Base-by-base conservation (phyloP, 2,329 filamentous ascomycete species). In the Fusarium annulatum region DNA sequence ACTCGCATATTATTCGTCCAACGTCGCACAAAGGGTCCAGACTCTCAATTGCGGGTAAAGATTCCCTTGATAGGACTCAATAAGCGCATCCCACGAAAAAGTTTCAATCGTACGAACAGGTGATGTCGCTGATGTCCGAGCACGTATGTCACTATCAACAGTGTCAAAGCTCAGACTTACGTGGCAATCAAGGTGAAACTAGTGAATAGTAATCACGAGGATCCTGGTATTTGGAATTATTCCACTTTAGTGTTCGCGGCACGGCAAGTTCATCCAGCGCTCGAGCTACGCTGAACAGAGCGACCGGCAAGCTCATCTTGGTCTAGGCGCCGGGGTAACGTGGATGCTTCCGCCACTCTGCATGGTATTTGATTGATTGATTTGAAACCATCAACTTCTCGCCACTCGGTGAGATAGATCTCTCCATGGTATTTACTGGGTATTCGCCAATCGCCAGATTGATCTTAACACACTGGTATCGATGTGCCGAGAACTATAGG, bases 111-210 rank as follows among this genome's bases (percentile, higher is more conserved):
- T 43, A 56, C 65, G 6, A 78, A 74, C 23, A 48, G 77, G 43
- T 77, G 73, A 62, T 83, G 81, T 58, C 78, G 80, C 28, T 79
- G 82, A 67, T 79, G 77, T 16, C 70, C 45, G 56, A 41, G 38
- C n/a, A 21, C 7, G 16, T n/a, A 33, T 45, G 30, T 11, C 51
- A 14, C 23, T 30, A 18, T 58, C 23, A 28, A 14, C 39, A 18
- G 21, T 10, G 39, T 45, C 43, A 52, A 61, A 64, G 39, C 39
- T 45, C 62, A 33, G 21, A 34, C 26, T 28, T 41, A 19, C 19
- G 33, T 51, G 56, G 28, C 45, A 33, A 39, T 9, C 21, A 10
- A 34, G 21, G 34, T 15, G 34, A 34, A 19, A 18, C 36, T 56
- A 34, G 33, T 63, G 42, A 60, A 36, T 41, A 62, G 39, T 46